Evolutionary conservation across 1,139 yeast genomes (phyloP).

Genomic region (Geotrichum fermentans): DNA sequence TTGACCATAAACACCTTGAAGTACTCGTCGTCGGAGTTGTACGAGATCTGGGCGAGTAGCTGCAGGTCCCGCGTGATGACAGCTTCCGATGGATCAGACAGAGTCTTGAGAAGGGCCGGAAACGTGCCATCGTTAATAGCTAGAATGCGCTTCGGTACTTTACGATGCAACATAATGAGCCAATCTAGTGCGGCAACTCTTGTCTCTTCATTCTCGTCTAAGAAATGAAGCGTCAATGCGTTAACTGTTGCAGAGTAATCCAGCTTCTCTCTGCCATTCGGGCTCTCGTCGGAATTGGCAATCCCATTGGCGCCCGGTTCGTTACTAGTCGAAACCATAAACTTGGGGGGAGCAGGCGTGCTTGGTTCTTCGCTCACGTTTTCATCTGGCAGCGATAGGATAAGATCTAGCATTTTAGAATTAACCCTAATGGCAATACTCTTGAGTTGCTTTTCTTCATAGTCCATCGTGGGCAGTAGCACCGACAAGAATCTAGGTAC

Average conservation of each 20-base stretch:
- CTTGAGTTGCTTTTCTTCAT: constrained; percentile 48
- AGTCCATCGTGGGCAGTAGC: constrained; percentile 52
- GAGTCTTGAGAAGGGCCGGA: constrained; percentile 70
- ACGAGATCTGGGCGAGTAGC: constrained; percentile 72
- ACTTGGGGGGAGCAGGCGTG: constrained; percentile 3
- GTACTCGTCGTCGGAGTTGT: constrained; percentile 70
- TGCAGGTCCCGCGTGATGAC: constrained; percentile 76
- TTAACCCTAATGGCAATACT: constrained; percentile 53
- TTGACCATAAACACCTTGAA: constrained; percentile 73
- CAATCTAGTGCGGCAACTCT: constrained; percentile 85
- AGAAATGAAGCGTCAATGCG: constrained; percentile 55
- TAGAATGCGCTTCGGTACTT: constrained; percentile 59
- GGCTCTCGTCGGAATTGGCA: constrained; percentile 1
- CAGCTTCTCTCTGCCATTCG: constrained; percentile 31
- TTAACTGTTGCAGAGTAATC: constrained; percentile 57
- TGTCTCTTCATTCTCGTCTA: constrained; percentile 72
- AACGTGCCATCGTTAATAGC: constrained; percentile 61
- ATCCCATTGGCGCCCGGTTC: constrained; percentile 27
- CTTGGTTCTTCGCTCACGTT: neutral
- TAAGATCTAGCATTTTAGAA: constrained; percentile 45
- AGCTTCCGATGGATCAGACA: constrained; percentile 80
- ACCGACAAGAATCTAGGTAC: constrained; percentile 57
- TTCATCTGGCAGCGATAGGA: constrained; percentile 34
- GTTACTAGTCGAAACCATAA: constrained; percentile 24
- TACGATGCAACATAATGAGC: constrained; percentile 76